Evolutionary conservation across 768 basidiomycete genomes (phyloP), one percentile per base, ranked within the genome.

Genomic region (Boletus barrowsii): DNA sequence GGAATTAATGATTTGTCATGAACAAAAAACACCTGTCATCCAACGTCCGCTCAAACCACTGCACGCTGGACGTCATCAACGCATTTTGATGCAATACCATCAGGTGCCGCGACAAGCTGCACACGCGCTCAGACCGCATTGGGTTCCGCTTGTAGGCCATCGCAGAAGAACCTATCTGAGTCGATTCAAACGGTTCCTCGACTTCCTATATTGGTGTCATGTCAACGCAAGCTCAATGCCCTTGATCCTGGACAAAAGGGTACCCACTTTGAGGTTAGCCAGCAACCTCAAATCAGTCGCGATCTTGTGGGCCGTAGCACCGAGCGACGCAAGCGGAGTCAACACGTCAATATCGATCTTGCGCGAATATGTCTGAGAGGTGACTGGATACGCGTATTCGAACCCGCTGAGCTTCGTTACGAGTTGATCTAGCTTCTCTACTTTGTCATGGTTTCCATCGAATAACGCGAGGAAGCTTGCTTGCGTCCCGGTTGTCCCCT

Each of bases 91-190:
- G 95, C 55, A 98, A 79, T 17, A 87, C 84, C 93, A 97, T 97
- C 47, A 99, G 75, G 73, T 98, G 97, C 51, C 97, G 79, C n/a
- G 95, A 80, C 49, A 99, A 83, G 65, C 90, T 93, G 80, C 97
- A 99, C 42, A 97, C 89, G 39, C 97, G 88, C 73, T 99, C 97
- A 53, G 86, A 95, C 53, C 97, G 91, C 97, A 99, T 99, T 8
- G 97, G 97, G 73, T 99, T 98, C 51, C 96, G 84, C 76, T 98
- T 98, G 83, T 98, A 98, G 10, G 96, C 96, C 96, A 98, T 98
- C 1, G 94, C 94, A 1, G 89, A 93, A 10, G 89, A 90, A 8
- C 97, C 97, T 61, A 98, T 99, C 75, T 99, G 97, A 18, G 96
- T 96, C 49, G 93, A 90, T 72, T 99, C 96, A 72, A 98, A 98